Evolutionary conservation across 2,329 filamentous ascomycete genomes (phyloP).

Genomic region (Aspergillus ochraceus): DNA sequence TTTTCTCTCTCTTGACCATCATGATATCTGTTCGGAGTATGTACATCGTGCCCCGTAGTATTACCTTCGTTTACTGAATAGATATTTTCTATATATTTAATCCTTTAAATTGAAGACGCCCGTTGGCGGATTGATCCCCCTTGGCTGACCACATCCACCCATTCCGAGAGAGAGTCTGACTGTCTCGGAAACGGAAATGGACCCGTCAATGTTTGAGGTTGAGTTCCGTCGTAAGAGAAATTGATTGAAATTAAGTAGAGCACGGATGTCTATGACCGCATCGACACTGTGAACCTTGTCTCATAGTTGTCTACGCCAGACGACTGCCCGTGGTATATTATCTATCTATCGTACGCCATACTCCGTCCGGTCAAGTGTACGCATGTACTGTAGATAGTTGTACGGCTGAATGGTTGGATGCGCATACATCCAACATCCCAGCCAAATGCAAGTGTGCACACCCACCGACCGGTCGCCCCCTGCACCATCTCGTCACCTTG

Average conservation of each 20-base stretch:
- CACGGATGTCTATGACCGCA: neutral
- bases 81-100: too few species aligned
- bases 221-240: neutral
- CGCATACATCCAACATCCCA: neutral
- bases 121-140: too few species aligned
- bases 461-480: neutral
- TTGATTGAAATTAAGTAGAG: neutral
- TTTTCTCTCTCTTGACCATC: too few species aligned
- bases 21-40: too few species aligned
- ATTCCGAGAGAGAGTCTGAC: neutral
- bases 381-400: too few species aligned
- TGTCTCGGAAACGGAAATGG: neutral
- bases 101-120: too few species aligned
- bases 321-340: neutral
- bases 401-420: neutral
- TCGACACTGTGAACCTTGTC: neutral
- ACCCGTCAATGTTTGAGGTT: neutral
- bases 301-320: neutral
- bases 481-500: slow-evolving; percentile 1
- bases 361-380: neutral
- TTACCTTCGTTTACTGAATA: too few species aligned
- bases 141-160: neutral
- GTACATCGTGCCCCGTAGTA: too few species aligned
- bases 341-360: neutral
- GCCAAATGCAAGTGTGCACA: neutral